Evolutionary conservation across 2,329 filamentous ascomycete species (phyloP), one percentile per base, ranked within the genome.

Genomic region (Alternaria sp.): DNA sequence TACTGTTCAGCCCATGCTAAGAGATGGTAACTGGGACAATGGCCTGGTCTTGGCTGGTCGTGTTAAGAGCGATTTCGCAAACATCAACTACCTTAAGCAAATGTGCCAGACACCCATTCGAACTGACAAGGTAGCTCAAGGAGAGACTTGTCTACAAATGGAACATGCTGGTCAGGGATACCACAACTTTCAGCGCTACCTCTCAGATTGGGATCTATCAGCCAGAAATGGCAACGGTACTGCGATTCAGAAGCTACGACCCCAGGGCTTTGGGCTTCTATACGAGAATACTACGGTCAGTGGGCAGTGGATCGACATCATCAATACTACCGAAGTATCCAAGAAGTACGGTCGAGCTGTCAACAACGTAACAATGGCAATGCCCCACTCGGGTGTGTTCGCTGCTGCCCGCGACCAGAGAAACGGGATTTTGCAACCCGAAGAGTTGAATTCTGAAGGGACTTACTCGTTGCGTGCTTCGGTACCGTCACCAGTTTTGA

Each of bases 341-440:
- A 72, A 81, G 5, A 72, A 81, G 11, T 75, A 86, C 54, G 78
- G 81, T 0, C 83, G 90, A 26, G 82, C 90, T 38, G 81, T 94
- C 68, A 91, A 93, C 73, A 93, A 94, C 64, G 87, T 93, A 26
- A 91, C 89, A 0, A 82, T 94, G 65, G 90, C 91, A 0, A 89
- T 94, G 85, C 92, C 92, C 0, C 92, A 95, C 68, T 82, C 88
- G 0, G 87, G 89, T 0, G 83, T 95, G 0, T 87, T 90, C 34
- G 77, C 81, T 12, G 91, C 91, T 0, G 88, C 89, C 0, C 85
- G 81, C 8, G 81, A 89, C 65, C 77, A 82, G 0, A 74, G 78
- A 8, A 94, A 94, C 68, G 75, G 79, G 0, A 91, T 95, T 30
- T 77, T 91, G 8, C 91, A 94, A 67, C 91, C 92, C 0, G 76